phyloP scores from a whole-genome alignment of 192 early-diverging fungal genomes.

The Linnemannia elongata region DNA sequence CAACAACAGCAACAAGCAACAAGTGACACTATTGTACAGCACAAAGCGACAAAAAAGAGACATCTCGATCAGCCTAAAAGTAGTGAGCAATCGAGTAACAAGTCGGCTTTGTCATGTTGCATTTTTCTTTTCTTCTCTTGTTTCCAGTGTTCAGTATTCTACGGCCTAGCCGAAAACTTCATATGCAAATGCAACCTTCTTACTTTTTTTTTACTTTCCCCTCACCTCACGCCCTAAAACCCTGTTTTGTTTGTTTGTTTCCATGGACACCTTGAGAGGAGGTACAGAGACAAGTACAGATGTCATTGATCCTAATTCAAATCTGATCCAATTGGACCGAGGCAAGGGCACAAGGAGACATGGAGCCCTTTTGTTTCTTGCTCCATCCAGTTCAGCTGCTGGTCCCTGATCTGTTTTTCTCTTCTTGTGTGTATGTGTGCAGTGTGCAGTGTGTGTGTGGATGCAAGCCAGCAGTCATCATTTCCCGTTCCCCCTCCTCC shows the following conservation, averaged over 20 bases:
- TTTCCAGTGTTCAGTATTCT: neutral
- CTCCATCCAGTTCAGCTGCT: neutral
- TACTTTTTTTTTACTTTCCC: neutral
- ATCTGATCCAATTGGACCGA: neutral
- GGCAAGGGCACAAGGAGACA: neutral
- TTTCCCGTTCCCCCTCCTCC: neutral
- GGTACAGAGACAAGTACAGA: neutral
- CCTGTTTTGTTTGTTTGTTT: neutral
- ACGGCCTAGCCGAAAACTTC: slow-evolving; percentile 9
- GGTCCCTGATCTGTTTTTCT: neutral
- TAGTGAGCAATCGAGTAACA: neutral
- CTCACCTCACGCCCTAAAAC: too few species aligned
- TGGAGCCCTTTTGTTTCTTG: neutral
- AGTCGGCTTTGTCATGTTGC: slow-evolving; percentile 2
- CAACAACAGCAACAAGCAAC: neutral
- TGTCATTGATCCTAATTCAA: neutral
- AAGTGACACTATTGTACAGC: neutral
- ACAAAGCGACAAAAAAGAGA: neutral
- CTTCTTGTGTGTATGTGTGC: neutral
- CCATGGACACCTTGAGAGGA: neutral
- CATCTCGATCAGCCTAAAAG: slow-evolving; percentile 4
- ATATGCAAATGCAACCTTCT: slow-evolving; percentile 9
- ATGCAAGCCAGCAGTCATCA: neutral
- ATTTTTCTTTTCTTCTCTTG: neutral
- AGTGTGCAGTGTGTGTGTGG: neutral